Percentiles rank a stretch among this genome's conserved stretches.
phyloP scores from a whole-genome alignment of 805 yeast genomes.

The Metschnikowia anglica region DNA sequence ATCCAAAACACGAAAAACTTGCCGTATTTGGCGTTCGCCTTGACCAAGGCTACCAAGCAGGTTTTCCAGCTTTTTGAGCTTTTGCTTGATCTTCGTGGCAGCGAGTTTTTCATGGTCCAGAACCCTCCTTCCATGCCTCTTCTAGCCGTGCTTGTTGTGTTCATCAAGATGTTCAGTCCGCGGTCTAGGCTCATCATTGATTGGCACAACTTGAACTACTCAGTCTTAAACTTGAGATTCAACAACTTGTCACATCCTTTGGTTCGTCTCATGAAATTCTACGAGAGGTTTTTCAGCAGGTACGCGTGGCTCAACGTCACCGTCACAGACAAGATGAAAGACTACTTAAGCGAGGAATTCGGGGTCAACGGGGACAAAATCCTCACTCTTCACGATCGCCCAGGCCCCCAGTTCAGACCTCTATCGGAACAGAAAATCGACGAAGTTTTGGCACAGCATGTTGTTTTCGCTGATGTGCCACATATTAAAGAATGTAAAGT shows the following conservation, averaged over 20 bases:
- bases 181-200: constrained; percentile 73
- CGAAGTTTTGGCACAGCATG: constrained; percentile 28
- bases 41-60: constrained; percentile 60
- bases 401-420: constrained; percentile 68
- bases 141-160: constrained; percentile 58
- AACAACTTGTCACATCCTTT: constrained; percentile 54
- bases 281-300: constrained; percentile 63
- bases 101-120: constrained; percentile 71
- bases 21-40: constrained; percentile 60
- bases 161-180: constrained; percentile 47
- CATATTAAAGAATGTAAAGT: constrained; percentile 49
- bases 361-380: constrained; percentile 47
- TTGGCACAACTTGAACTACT: constrained; percentile 94
- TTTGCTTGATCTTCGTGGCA: constrained; percentile 55
- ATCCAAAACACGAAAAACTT: constrained; percentile 38
- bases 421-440: constrained; percentile 29
- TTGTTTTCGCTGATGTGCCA: constrained; percentile 28
- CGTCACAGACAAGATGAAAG: constrained; percentile 74
- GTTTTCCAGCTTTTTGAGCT: constrained; percentile 44
- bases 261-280: constrained; percentile 55
- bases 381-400: constrained; percentile 79
- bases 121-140: constrained; percentile 94
- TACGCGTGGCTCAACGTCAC: constrained; percentile 73
- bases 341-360: constrained; percentile 56
- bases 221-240: constrained; percentile 71